These are phyloP conservation scores for Penicillium frequentans DNA, from an alignment of 2,329 filamentous ascomycete species.

Conservation along the genomic window DNA sequence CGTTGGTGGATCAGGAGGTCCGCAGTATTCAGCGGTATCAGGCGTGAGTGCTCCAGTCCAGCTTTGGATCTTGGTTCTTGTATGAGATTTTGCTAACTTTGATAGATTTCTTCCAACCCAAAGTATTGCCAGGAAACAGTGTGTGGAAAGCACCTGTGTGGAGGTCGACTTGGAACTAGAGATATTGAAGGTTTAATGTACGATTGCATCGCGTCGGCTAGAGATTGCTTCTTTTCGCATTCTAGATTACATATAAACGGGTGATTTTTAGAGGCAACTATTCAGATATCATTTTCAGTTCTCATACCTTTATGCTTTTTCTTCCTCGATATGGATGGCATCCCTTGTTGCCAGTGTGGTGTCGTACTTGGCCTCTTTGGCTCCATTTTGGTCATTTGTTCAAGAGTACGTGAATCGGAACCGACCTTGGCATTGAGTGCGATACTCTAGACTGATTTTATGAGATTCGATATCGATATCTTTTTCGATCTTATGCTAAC, in stretches of 20 bases:
- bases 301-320: too few relatives aligned
- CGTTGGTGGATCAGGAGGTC: constrained; percentile 72
- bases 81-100: background rate
- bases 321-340: too few relatives aligned
- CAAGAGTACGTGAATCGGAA: too few relatives aligned
- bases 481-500: too few relatives aligned
- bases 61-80: background rate
- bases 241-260: background rate
- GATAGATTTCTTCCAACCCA: background rate
- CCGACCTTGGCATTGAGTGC: too few relatives aligned
- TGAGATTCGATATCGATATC: too few relatives aligned
- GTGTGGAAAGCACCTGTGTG: background rate
- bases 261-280: too few relatives aligned
- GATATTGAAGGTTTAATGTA: background rate
- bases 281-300: too few relatives aligned
- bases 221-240: background rate
- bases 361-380: too few relatives aligned
- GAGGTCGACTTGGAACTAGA: background rate
- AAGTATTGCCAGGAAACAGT: background rate
- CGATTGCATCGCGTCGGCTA: background rate
- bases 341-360: too few relatives aligned
- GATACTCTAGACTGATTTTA: too few relatives aligned
- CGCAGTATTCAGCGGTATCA: constrained; percentile 69
- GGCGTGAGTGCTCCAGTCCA: constrained; percentile 50
- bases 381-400: too few relatives aligned